Evolutionary conservation across 768 basidiomycete species (phyloP), one percentile per base, ranked within the genome.

Genomic region (Trametes maxima): DNA sequence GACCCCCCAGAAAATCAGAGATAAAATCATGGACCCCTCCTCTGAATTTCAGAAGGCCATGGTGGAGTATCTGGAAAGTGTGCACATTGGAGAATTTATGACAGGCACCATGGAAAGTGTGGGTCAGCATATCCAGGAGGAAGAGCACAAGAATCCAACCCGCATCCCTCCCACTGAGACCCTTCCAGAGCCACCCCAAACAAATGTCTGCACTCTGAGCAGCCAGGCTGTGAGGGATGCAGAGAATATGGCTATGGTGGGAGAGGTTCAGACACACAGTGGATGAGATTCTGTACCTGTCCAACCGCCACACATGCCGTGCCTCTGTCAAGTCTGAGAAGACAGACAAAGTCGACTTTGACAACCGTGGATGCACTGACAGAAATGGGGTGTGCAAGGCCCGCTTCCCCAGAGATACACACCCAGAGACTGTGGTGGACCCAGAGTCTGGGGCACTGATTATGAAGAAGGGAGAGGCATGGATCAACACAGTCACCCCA

Each of bases 401-500:
- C 2, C 22, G 37, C 4, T 53, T 53, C 17, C 39, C 52, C 10
- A 19, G 21, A 11, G 22, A 53, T 1, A 53, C 52, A 10, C 39
- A 14, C 24, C 5, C 52, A 6, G 37, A 42, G 7, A 53, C 52
- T 42, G 14, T 21, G n/a, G 40, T 35, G 7, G 46, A 67, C 33
- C 16, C 44, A n/a, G 36, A 49, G 19, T 21, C 45, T 19, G 56
- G 56, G 6, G 45, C 35, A 6, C 45, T 57, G 14, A 25, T 57
- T 2, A 47, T 57, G 44, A 57, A 40, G n/a, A 49, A 49, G 36
- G 39, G 39, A 16, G 56, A 57, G 24, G 19, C 56, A 1, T 57
- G 56, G 56, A 12, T 57, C n/a, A 57, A 57, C 25, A 47, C 46
- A 36, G n/a, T 47, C 46, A 45, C 43, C 25, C 43, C 45, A 16